These are phyloP conservation scores for Urtica urens DNA, from an alignment of 306 rosid genomes.

Conservation along the genomic window DNA sequence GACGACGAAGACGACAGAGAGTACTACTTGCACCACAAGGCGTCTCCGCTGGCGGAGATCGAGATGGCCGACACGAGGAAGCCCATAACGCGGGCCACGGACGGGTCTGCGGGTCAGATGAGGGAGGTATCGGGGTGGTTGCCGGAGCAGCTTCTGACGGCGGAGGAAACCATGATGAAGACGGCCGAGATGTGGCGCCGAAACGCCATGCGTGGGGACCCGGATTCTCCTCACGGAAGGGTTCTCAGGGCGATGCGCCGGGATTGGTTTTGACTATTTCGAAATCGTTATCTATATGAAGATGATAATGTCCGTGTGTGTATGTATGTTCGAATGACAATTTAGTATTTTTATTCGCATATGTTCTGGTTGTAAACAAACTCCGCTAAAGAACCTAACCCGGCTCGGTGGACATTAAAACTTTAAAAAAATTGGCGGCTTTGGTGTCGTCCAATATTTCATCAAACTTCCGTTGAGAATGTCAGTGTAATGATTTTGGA, in stretches of 20 bases:
- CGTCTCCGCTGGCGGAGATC: constrained; percentile 68
- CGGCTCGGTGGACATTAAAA: too few species aligned
- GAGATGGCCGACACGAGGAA: constrained; percentile 54
- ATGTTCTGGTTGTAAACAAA: too few species aligned
- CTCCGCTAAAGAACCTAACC: too few species aligned
- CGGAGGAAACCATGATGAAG: constrained; percentile 58
- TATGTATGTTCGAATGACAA: too few species aligned
- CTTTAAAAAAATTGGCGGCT: too few species aligned
- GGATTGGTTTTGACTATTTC: constrained; percentile 34
- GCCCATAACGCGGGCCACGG: constrained; percentile 35
- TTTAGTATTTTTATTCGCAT: too few species aligned
- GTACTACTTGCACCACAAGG: constrained; percentile 47
- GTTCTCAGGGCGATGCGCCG: constrained; percentile 62
- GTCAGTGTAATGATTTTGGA: too few species aligned
- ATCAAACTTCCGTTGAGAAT: too few species aligned
- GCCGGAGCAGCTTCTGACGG: constrained; percentile 77
- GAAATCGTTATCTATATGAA: too few species aligned
- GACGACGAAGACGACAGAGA: constrained; percentile 24
- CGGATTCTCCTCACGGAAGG: constrained; percentile 54
- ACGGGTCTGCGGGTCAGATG: constrained; percentile 20
- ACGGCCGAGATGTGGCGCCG: constrained; percentile 51
- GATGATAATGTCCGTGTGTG: too few species aligned
- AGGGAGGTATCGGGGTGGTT: constrained; percentile 41
- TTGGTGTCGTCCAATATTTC: too few species aligned
- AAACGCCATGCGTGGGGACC: constrained; percentile 60